Evolutionary conservation across 1,139 yeast genomes (phyloP), one percentile per base, ranked within the genome.

Genomic region (Debaryomyces udenii): DNA sequence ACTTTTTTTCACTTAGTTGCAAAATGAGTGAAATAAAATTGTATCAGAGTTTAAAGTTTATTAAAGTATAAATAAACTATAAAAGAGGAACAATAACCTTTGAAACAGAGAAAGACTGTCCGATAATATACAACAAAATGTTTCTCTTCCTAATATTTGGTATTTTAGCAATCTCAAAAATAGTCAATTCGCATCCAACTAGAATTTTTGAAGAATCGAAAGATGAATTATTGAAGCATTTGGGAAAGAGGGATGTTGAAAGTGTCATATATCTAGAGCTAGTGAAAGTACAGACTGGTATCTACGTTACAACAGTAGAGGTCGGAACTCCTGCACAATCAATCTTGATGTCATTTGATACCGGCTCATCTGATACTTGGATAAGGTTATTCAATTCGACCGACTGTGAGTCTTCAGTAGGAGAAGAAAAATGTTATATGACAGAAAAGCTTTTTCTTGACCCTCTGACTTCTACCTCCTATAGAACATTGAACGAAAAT

Each of bases 361-460:
- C 45, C 9, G 45, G 45, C 4, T 31, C 45, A 6, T 42, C 45
- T 20, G 45, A 42, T 40, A 31, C 45, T n/a, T 42, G 45, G 45
- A 29, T 42, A n/a, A 22, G 42, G 33, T 31, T 38, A 18, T 22
- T 40, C 14, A 28, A 35, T 14, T 35, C 41, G 17, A 31, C 29
- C 4, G 42, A 31, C 16, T 41, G 44, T 17, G 22, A 29, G 18
- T 6, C 15, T 9, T 27, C 35, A 30, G 22, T 6, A 20, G 26
- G 14, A 15, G 37, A 34, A 10, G 29, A 37, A n/a, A 17, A 17
- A 32, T 39, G 42, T 20, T 18, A 29, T 17, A 23, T 30, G 10
- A 15, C 34, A 3, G 39, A 31, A 11, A 23, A 31, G 20, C 27
- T 29, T 4, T 41, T 29, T 27, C 35, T 38, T 22, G 27, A 35